Conservation (phyloP, 306 rosid species). For the Betula pendula region DNA sequence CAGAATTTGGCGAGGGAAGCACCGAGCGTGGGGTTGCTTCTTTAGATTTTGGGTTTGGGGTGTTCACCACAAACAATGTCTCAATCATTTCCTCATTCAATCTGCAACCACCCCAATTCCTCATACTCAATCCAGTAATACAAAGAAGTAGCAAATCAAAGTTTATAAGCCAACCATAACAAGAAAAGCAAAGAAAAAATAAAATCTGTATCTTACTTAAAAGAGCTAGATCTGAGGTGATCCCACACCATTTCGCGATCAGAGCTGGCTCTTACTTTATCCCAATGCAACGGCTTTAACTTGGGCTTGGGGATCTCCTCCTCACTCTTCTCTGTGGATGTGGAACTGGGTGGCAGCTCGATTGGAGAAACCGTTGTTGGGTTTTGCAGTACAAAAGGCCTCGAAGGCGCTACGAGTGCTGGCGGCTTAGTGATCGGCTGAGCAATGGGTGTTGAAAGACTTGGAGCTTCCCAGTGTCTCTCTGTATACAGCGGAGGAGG, state of each 20-base stretch:
- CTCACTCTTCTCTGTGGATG: conserved; percentile 37
- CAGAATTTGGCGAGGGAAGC: conserved; percentile 46
- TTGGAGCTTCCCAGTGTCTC: conserved; percentile 27
- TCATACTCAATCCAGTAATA: conserved; percentile 24
- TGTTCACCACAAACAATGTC: conserved; percentile 72
- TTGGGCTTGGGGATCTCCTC: conserved; percentile 71
- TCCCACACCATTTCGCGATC: conserved; percentile 99
- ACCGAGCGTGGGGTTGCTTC: conserved; percentile 52
- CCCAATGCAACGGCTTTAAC: conserved; percentile 97
- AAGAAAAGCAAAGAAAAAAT: conserved; percentile 6
- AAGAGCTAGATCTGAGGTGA: conserved; percentile 91
- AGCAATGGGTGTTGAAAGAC: conserved; percentile 35
- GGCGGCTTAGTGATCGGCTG: conserved; percentile 40
- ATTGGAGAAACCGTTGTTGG: conserved; percentile 51
- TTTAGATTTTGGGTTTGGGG: conserved; percentile 40
- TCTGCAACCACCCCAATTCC: conserved; percentile 45
- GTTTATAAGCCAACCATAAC: background rate
- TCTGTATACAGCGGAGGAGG: conserved; percentile 26
- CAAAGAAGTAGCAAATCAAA: conserved; percentile 5
- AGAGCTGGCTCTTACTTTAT: conserved; percentile 95
- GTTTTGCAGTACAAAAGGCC: conserved; percentile 41
- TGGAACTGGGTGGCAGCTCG: conserved; percentile 55
- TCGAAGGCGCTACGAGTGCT: conserved; percentile 44
- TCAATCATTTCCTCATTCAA: conserved; percentile 97
- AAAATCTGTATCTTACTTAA: conserved; percentile 55